phyloP scores from a whole-genome alignment of 768 basidiomycete species.

The Tylopilus intermedius region DNA sequence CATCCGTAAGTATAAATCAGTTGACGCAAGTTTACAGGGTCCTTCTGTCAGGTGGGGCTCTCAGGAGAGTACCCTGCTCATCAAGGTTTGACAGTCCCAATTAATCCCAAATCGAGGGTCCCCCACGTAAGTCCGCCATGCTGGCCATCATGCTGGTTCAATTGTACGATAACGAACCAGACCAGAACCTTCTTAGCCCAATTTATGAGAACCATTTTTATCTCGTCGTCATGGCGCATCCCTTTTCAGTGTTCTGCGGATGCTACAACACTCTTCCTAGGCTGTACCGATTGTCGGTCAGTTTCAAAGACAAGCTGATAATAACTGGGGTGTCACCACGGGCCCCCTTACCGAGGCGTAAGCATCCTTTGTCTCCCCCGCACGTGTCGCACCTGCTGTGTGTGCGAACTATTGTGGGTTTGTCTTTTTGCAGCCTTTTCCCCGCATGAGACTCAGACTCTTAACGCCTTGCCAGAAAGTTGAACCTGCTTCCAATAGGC shows the following conservation, averaged over 20 bases:
- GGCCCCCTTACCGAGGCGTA: background rate
- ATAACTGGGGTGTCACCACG: background rate
- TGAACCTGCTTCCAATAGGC: slow-evolving; percentile 8
- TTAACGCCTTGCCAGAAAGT: slow-evolving; percentile 6
- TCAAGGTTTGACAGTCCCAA: slow-evolving; percentile 24
- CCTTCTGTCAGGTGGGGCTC: slow-evolving; percentile 18
- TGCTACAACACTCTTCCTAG: background rate
- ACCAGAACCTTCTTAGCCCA: background rate
- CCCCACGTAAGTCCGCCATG: slow-evolving; percentile 21
- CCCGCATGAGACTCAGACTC: slow-evolving; percentile 9
- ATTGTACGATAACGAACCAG: slow-evolving; percentile 11
- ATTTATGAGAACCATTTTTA: slow-evolving; percentile 7
- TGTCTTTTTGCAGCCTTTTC: slow-evolving; percentile 11
- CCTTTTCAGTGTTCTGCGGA: slow-evolving; percentile 2
- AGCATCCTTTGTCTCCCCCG: background rate
- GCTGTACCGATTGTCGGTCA: background rate
- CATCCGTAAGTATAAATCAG: slow-evolving; percentile 16
- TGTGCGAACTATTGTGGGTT: slow-evolving; percentile 7
- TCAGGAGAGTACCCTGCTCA: slow-evolving; percentile 11
- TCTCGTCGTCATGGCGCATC: slow-evolving; percentile 17
- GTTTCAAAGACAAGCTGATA: background rate
- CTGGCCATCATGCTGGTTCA: slow-evolving; percentile 5
- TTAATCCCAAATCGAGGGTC: slow-evolving; percentile 17
- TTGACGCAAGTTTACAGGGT: slow-evolving; percentile 19
- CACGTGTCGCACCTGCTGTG: background rate